A percentile compares a stretch with the other conserved stretches of the same genome.
phyloP scores from a whole-genome alignment of 2,329 filamentous ascomycete species.

The Cercospora canescens region DNA sequence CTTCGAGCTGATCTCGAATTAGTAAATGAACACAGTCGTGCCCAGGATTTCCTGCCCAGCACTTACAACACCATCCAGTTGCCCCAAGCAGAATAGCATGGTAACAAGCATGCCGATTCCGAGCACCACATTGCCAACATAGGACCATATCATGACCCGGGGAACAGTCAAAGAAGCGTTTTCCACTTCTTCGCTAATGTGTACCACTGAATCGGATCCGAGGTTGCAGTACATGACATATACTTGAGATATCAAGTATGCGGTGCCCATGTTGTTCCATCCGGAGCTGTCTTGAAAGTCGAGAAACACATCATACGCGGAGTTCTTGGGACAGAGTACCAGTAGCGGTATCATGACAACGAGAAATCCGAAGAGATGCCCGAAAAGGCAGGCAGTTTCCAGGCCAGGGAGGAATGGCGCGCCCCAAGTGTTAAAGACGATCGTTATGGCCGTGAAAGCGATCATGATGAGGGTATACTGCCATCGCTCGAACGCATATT shows the following conservation, averaged over 20 bases:
- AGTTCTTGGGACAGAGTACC: constrained; percentile 35
- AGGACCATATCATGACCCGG: constrained; percentile 32
- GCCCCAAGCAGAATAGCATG: constrained; percentile 35
- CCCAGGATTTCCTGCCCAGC: background rate
- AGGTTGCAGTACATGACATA: constrained; percentile 21
- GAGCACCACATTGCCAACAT: constrained; percentile 25
- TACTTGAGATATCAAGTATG: constrained; percentile 32
- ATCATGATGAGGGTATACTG: constrained; percentile 34
- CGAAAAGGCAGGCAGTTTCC: constrained; percentile 41
- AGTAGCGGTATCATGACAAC: constrained; percentile 34
- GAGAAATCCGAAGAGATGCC: constrained; percentile 35
- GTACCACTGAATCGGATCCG: constrained; percentile 32
- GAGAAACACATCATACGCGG: constrained; percentile 34
- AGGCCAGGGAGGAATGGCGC: constrained; percentile 36
- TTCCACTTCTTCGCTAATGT: constrained; percentile 38
- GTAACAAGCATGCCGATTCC: constrained; percentile 29
- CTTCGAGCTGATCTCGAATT: constrained; percentile 16
- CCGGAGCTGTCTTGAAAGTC: constrained; percentile 32
- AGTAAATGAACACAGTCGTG: background rate
- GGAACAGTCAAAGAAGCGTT: constrained; percentile 35
- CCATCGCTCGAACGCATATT: constrained; percentile 32
- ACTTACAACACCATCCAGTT: constrained; percentile 30
- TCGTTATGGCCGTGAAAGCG: constrained; percentile 39
- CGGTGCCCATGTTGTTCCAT: constrained; percentile 32
- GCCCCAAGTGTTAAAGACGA: constrained; percentile 32